Conservation (phyloP, 2,329 filamentous ascomycete species). For the Exophiala calicioides region DNA sequence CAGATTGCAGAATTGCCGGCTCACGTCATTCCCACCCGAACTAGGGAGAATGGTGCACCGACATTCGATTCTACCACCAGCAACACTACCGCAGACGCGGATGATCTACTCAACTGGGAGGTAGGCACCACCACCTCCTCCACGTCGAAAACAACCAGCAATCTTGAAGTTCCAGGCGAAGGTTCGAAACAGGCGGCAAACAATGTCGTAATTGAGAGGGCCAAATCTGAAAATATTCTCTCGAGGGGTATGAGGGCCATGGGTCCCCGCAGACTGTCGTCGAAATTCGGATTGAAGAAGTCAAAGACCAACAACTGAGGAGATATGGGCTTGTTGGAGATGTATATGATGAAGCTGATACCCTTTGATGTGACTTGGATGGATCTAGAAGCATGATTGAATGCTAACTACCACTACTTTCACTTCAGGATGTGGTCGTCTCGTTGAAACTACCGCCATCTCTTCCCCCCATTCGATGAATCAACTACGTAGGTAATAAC, state of each 20-base stretch:
- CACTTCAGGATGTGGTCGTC: too few relatives aligned
- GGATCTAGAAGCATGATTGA: too few relatives aligned
- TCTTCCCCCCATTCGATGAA: too few relatives aligned
- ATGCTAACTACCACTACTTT: too few relatives aligned
- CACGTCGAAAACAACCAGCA: slow-evolving; percentile 8
- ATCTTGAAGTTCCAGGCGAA: background rate
- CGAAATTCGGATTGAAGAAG: slow-evolving; percentile 19
- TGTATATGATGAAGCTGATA: too few relatives aligned
- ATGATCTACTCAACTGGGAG: slow-evolving; percentile 15
- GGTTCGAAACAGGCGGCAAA: background rate
- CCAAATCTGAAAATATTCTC: slow-evolving; percentile 22
- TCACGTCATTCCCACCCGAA: slow-evolving; percentile 4
- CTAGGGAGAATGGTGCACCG: background rate
- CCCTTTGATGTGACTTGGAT: too few relatives aligned
- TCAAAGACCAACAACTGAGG: too few relatives aligned
- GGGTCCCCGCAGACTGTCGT: slow-evolving; percentile 19
- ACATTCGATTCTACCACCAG: slow-evolving; percentile 3
- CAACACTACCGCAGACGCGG: slow-evolving; percentile 7
- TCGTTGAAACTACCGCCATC: too few relatives aligned
- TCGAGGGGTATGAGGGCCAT: too few relatives aligned
- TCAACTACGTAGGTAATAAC: too few relatives aligned
- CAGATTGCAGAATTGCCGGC: slow-evolving; percentile 22
- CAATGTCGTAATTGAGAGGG: slow-evolving; percentile 11
- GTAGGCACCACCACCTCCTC: slow-evolving; percentile 11
- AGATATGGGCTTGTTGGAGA: too few relatives aligned